These are phyloP conservation scores for Chlorella sorokiniana DNA, from an alignment of 139 green algal genomes.

Conservation along the genomic window DNA sequence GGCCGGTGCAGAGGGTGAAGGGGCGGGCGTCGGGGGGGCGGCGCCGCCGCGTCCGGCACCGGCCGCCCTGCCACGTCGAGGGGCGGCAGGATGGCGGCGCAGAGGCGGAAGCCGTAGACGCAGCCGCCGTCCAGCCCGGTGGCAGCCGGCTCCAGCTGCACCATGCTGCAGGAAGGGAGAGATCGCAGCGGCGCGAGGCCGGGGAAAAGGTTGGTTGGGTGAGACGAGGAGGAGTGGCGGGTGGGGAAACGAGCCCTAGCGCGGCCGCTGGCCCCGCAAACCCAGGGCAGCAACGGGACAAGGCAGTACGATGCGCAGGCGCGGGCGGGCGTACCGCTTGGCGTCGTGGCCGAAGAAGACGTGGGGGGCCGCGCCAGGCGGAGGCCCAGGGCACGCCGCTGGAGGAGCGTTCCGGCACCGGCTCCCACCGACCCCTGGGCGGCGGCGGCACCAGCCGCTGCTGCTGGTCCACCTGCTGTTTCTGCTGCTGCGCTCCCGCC, in stretches of 20 bases:
- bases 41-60: background rate
- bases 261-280: background rate
- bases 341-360: constrained; percentile 82
- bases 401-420: background rate
- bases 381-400: constrained; percentile 47
- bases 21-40: background rate
- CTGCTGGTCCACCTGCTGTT: background rate
- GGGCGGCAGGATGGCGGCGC: constrained; percentile 59
- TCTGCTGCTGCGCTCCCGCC: too few species aligned
- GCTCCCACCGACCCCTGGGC: background rate
- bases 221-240: background rate
- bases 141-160: constrained; percentile 57
- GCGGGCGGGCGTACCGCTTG: background rate
- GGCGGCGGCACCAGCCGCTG: background rate
- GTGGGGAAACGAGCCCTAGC: too few species aligned
- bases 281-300: background rate
- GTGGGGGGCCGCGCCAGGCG: constrained; percentile 65
- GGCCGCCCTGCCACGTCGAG: background rate
- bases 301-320: too few species aligned
- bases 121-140: constrained; percentile 82
- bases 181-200: background rate
- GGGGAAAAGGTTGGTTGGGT: background rate
- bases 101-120: constrained; percentile 74
- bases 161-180: constrained; percentile 13
- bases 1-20: background rate